phyloP scores from a whole-genome alignment of 169 alveolate species.

The Plasmodium inui region DNA sequence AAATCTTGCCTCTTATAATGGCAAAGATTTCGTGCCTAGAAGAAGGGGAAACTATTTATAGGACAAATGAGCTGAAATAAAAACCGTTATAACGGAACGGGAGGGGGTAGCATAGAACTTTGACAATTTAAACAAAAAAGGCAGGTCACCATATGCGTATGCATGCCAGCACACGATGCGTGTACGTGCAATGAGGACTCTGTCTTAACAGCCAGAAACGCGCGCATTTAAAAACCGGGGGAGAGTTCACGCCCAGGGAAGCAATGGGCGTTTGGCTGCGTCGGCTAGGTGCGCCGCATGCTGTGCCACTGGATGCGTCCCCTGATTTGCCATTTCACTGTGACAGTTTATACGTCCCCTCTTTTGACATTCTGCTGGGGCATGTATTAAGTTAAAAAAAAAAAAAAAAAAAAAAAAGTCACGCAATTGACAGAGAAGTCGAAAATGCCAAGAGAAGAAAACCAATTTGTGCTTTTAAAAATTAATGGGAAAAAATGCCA shows the following conservation, averaged over 20 bases:
- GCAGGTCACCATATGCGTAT: neutral
- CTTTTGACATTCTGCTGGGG: neutral
- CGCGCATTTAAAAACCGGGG: neutral
- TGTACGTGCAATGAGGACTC: neutral
- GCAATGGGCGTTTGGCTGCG: neutral
- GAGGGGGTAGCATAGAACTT: neutral
- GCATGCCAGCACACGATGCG: neutral
- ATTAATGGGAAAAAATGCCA: neutral
- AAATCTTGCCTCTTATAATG: neutral
- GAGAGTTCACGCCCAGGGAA: neutral
- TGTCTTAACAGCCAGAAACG: neutral
- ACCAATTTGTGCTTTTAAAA: slow-evolving; percentile 2
- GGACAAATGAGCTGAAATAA: neutral
- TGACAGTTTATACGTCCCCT: neutral
- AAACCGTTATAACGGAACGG: neutral
- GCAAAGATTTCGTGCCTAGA: neutral
- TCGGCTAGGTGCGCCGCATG: neutral
- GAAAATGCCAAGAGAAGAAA: neutral
- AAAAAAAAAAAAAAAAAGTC: neutral
- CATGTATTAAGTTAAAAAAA: neutral
- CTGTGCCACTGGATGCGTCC: neutral
- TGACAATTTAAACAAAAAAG: neutral
- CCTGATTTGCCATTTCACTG: neutral
- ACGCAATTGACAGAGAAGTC: neutral
- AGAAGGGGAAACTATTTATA: neutral